Evolutionary conservation across 805 yeast species (phyloP), one percentile per base, ranked within the genome.

Genomic region (Pichia paraexigua): DNA sequence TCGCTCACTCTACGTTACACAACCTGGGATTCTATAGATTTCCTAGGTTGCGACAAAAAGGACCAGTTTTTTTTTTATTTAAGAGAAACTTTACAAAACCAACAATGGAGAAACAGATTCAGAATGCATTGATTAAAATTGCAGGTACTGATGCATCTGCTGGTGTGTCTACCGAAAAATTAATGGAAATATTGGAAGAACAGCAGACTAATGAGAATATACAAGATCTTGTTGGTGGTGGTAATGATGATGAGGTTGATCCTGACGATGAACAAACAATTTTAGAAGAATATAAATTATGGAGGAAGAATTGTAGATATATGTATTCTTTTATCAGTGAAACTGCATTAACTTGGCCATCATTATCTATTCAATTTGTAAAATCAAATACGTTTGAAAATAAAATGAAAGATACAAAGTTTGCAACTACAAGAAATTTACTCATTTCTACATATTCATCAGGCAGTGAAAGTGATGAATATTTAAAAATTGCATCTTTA

Each of bases 321-420:
- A 85, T 87, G 94, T 87, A 87, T 58, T 90, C 86, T 59, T 86
- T 83, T 63, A 88, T 87, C 32, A 80, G 85, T 46, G 94, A 87
- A 61, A 84, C 92, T 0, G 87, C 85, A 2, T 68, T 87, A 44
- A 78, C 83, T 13, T 87, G 95, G 95, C 95, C 95, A 2, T 82
- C 91, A 2, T 71, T 87, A 47, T 83, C 92, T 1, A 75, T 85
- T 5, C 87, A 87, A 65, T 87, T 94, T 91, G 64, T 84, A 9
- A 91, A 90, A 0, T 70, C 69, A 5, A 56, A 51, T 28, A 60
- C 65, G 5, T 61, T 63, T 44, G 54, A 47, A 11, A 65, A 50
- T 52, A 60, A 52, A 46, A 48, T 51, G 4, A 64, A 59, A 22
- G 68, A 61, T 24, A 59, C 61, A 0, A 65, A 67, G n/a, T 56